Conservation (phyloP, 2,329 filamentous ascomycete species). For the Sordariomycetes sp. region DNA sequence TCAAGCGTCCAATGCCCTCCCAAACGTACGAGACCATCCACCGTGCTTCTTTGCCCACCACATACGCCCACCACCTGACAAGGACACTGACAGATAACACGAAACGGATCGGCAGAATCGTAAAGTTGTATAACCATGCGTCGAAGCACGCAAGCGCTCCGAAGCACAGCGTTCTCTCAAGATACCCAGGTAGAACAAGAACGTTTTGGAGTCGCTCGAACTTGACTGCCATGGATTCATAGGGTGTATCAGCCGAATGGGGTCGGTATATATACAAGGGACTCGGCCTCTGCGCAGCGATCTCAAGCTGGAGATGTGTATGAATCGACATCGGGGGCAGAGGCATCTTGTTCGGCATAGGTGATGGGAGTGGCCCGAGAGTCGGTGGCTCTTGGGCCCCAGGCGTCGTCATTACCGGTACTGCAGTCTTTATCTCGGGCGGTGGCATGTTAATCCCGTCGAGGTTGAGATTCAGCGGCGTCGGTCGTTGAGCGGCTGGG, state of each 20-base stretch:
- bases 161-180: constrained; percentile 81
- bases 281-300: constrained; percentile 52
- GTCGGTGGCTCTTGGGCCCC: neutral
- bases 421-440: constrained; percentile 12
- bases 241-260: constrained; percentile 53
- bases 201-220: constrained; percentile 89
- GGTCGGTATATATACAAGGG: constrained; percentile 58
- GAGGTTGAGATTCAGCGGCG: constrained; percentile 33
- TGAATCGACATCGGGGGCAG: constrained; percentile 59
- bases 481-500: constrained; percentile 29
- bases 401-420: constrained; percentile 11
- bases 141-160: constrained; percentile 87
- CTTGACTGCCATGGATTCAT: constrained; percentile 88
- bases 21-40: constrained; percentile 73
- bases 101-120: constrained; percentile 86
- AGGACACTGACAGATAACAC: constrained; percentile 71
- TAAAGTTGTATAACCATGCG: constrained; percentile 94
- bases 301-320: constrained; percentile 55
- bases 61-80: constrained; percentile 66
- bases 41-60: constrained; percentile 60
- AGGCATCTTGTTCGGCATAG: constrained; percentile 46
- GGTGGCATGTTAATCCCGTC: constrained; percentile 12
- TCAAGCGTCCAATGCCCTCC: constrained; percentile 69
- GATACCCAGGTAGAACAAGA: constrained; percentile 66
- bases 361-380: constrained; percentile 25